Base-by-base conservation (phyloP, 192 early-diverging fungal genomes). In the Backusella australiensis region DNA sequence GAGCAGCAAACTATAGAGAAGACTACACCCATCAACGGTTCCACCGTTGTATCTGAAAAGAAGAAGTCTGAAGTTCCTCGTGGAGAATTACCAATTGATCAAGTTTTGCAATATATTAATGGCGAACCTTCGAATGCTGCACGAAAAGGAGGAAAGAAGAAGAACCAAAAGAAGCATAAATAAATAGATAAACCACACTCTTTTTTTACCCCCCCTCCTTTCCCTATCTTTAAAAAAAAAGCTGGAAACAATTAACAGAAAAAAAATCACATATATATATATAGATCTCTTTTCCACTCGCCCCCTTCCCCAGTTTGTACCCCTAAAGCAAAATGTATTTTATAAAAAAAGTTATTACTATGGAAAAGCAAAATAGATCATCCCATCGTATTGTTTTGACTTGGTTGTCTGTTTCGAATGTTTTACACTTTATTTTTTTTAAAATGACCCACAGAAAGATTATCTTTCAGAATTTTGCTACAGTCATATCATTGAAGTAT, bases 1-100 rank as follows among this genome's bases (percentile, higher is more conserved):
- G 67, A 77, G 38, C 69, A 76, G 7, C 59, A 74, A 46, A 29
- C 32, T 34, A n/a, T 66, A 44, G 34, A 36, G 32, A 77, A 71
- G 42, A 49, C 44, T 15, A 59, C 42, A 14, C 69, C 65, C 34
- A 21, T 69, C 35, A 29, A 29, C 23, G 12, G 56, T 26, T 15
- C 63, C 1, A 46, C 46, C 23, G 34, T 39, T 19, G 7, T 36
- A 21, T 59, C 75, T 63, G 66, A 46, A 34, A 19, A 49, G n/a
- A 68, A 34, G 4, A 34, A 56, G 11, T 42, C 56, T 38, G 75
- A 82, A 8, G 84, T 80, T 38, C 75, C 85, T 42, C 94, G 87
- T 80, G 94, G 94, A 41, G 86, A 89, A 69, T 75, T 94, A 74
- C 89, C 93, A 0, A 89, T 96, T 76, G 92, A 96, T 23, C 90